Conservation (phyloP, 495 filamentous ascomycete species). For the Pyrenula aspistea region DNA sequence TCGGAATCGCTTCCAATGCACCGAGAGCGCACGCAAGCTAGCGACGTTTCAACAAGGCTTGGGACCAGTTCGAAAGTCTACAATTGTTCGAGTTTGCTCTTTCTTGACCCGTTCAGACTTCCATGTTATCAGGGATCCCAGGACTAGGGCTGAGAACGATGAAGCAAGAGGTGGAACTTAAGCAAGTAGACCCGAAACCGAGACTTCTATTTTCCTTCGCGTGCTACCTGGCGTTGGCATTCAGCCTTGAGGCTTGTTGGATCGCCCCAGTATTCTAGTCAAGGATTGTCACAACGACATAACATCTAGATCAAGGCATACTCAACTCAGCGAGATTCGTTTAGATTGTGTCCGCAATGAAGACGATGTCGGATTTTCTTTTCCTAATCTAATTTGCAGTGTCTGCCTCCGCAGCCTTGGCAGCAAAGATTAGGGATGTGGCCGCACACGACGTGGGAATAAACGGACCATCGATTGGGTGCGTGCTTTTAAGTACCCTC, state of each 20-base stretch:
- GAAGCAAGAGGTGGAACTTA: neutral
- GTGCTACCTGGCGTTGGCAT: neutral
- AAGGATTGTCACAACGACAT: too few species aligned
- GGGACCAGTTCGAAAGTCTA: neutral
- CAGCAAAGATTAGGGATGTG: too few species aligned
- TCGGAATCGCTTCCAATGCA: neutral
- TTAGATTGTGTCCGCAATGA: too few species aligned
- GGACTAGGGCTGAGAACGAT: neutral
- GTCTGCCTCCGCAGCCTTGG: too few species aligned
- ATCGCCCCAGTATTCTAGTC: too few species aligned
- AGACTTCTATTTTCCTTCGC: neutral
- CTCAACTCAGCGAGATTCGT: too few species aligned
- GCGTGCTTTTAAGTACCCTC: too few species aligned
- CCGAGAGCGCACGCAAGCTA: neutral
- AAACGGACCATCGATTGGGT: too few species aligned
- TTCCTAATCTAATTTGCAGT: too few species aligned
- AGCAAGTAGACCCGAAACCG: neutral
- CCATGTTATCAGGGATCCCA: neutral
- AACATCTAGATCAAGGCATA: too few species aligned
- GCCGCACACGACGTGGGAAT: too few species aligned
- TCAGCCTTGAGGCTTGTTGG: neutral
- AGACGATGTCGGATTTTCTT: too few species aligned
- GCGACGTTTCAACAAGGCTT: neutral
- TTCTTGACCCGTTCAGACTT: neutral
- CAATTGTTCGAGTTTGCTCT: neutral